phyloP scores from a whole-genome alignment of 495 filamentous ascomycete genomes.

The Penicillium macrosclerotiorum region DNA sequence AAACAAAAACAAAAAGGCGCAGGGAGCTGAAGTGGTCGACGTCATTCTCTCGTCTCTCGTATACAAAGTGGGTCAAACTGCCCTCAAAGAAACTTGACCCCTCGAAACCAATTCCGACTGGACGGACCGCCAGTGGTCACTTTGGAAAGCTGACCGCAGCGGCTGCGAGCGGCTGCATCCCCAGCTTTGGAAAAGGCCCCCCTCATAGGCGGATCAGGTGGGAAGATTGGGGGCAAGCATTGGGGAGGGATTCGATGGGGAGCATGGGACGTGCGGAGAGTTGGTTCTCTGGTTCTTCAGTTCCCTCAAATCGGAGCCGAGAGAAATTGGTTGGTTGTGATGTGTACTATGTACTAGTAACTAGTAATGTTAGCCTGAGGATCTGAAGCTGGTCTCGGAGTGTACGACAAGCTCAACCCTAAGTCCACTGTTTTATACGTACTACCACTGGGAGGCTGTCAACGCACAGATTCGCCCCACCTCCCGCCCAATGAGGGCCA shows the following conservation, averaged over 20 bases:
- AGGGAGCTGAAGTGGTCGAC: conserved; percentile 21
- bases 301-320: too few species aligned
- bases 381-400: background rate
- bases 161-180: conserved; percentile 5
- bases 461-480: too few species aligned
- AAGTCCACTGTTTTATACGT: too few species aligned
- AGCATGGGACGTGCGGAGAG: too few species aligned
- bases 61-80: conserved; percentile 12
- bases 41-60: conserved; percentile 29
- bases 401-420: too few species aligned
- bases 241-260: too few species aligned
- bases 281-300: too few species aligned
- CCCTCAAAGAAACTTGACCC: conserved; percentile 13
- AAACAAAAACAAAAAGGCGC: background rate
- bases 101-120: conserved; percentile 28
- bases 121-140: conserved; percentile 11
- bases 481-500: too few species aligned
- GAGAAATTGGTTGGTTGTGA: too few species aligned
- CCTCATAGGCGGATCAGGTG: background rate
- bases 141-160: conserved; percentile 24
- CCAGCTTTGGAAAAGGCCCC: conserved; percentile 16
- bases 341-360: too few species aligned
- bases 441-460: too few species aligned
- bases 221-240: too few species aligned
- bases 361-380: background rate